These are phyloP conservation scores for Erodium trifolium DNA, from an alignment of 441 rosid species.

Conservation along the genomic window DNA sequence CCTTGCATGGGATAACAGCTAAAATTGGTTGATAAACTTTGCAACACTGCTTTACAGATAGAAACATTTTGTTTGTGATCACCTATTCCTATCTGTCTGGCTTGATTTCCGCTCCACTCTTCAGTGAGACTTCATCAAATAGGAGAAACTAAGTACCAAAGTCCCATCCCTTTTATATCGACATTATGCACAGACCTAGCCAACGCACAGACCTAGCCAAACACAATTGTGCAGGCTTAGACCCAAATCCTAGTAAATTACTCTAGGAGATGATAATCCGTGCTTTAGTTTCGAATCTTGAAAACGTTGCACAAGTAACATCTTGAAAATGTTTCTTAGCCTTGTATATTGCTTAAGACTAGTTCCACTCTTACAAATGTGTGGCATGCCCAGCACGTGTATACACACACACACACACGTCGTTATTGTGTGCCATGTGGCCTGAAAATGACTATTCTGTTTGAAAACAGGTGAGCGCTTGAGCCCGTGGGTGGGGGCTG, in stretches of 20 bases:
- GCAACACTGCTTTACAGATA: too few relatives aligned
- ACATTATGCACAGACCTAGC: background rate
- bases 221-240: background rate
- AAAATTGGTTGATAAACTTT: too few relatives aligned
- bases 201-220: too few relatives aligned
- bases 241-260: background rate
- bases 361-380: background rate
- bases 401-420: too few relatives aligned
- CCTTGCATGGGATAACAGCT: too few relatives aligned
- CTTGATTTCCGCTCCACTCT: too few relatives aligned
- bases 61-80: background rate
- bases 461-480: constrained; percentile 3
- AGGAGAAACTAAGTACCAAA: background rate
- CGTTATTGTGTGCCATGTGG: background rate
- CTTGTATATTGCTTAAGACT: background rate
- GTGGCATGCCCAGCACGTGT: background rate
- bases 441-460: background rate
- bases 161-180: background rate
- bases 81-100: background rate
- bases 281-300: background rate
- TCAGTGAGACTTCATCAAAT: too few relatives aligned
- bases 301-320: background rate
- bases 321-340: background rate
- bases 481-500: background rate
- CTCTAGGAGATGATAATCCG: background rate